A percentile compares a stretch with the other conserved stretches of the same genome.
These are phyloP conservation scores for Phytophthora citrophthora DNA, from an alignment of 352 stramenopile species.

Conservation along the genomic window DNA sequence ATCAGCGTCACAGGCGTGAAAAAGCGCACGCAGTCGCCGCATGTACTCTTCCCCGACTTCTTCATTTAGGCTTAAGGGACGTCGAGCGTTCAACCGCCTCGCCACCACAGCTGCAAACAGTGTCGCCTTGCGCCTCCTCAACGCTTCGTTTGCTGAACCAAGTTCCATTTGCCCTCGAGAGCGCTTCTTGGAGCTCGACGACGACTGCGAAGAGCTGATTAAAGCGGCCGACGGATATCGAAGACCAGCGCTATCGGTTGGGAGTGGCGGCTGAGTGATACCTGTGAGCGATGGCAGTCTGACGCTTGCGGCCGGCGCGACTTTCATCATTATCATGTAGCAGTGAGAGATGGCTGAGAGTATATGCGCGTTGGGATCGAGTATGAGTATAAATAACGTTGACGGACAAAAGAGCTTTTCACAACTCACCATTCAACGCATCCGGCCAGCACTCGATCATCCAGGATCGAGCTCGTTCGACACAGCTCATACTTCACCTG, in stretches of 20 bases:
- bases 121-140: slow-evolving; percentile 25
- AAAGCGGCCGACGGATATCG: slow-evolving; percentile 8
- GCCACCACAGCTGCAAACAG: slow-evolving; percentile 22
- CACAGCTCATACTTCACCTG: too few relatives aligned
- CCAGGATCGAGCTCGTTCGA: too few relatives aligned
- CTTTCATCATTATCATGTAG: slow-evolving; percentile 7
- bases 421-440: too few relatives aligned
- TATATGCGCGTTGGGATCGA: too few relatives aligned
- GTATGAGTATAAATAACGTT: too few relatives aligned
- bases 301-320: slow-evolving; percentile 5
- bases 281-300: background rate
- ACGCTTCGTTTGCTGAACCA: background rate
- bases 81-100: slow-evolving; percentile 10
- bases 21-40: slow-evolving; percentile 32
- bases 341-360: too few relatives aligned
- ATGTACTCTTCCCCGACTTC: slow-evolving; percentile 36
- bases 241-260: background rate
- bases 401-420: too few relatives aligned
- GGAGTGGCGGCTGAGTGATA: background rate
- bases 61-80: slow-evolving; percentile 19
- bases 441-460: too few relatives aligned
- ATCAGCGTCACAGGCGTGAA: slow-evolving; percentile 42
- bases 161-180: slow-evolving; percentile 7
- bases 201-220: background rate
- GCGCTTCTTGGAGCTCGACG: slow-evolving; percentile 18